phyloP scores from a whole-genome alignment of 169 alveolate genomes.

The Cryptosporidium tyzzeri region DNA sequence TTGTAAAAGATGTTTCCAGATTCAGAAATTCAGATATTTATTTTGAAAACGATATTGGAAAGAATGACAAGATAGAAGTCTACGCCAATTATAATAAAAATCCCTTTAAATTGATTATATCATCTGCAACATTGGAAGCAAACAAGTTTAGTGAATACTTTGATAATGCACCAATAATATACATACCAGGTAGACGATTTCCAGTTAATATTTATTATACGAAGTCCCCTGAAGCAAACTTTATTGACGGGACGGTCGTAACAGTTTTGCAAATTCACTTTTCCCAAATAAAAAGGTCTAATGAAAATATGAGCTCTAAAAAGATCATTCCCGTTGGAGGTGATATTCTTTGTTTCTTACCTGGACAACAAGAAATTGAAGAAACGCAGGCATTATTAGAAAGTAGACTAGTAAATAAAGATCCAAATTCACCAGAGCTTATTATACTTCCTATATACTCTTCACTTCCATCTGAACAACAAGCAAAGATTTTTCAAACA shows the following conservation, averaged over 20 bases:
- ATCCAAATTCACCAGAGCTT: slow-evolving; percentile 91
- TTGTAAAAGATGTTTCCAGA: slow-evolving; percentile 93
- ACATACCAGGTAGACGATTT: slow-evolving; percentile 96
- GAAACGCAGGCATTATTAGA: slow-evolving; percentile 86
- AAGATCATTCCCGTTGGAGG: slow-evolving; percentile 86
- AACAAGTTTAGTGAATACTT: slow-evolving; percentile 97
- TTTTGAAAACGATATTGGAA: not conserved
- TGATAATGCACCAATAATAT: slow-evolving; percentile 94
- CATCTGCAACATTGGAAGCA: slow-evolving; percentile 99
- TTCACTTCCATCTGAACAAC: slow-evolving; percentile 97
- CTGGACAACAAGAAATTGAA: slow-evolving; percentile 99
- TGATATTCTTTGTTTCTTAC: slow-evolving; percentile 97
- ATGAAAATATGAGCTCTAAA: not conserved
- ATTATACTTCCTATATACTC: slow-evolving; percentile 97
- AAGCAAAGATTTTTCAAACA: slow-evolving; percentile 97
- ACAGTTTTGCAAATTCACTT: slow-evolving; percentile 99
- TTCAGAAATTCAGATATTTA: slow-evolving; percentile 30
- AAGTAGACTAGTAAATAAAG: slow-evolving; percentile 80
- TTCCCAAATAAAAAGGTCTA: slow-evolving; percentile 86
- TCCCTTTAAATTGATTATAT: slow-evolving; percentile 89
- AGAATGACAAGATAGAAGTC: not conserved
- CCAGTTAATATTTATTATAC: slow-evolving; percentile 99
- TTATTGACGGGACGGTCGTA: slow-evolving; percentile 97
- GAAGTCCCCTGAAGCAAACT: slow-evolving; percentile 99
- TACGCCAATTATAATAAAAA: slow-evolving; percentile 76